Evolutionary conservation across 169 alveolate genomes (phyloP).

Genomic region (Besnoitia besnoiti): DNA sequence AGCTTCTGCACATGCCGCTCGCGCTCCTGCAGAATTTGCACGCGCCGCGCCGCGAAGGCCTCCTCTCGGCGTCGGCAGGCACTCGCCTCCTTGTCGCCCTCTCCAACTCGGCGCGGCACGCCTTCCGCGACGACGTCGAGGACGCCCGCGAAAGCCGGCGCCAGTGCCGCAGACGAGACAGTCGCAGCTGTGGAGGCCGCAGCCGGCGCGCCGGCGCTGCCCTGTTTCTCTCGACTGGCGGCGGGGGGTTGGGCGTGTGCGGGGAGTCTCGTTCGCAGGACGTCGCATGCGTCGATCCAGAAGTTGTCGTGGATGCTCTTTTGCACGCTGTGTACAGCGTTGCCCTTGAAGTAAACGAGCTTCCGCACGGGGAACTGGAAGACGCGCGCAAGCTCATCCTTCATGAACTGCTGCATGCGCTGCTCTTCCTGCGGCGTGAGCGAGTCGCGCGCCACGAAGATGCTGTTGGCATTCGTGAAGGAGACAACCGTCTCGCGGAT

Average conservation of each 20-base stretch:
- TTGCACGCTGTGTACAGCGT: background rate
- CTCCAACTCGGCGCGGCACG: background rate
- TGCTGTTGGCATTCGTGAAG: constrained; percentile 3
- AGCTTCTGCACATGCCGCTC: background rate
- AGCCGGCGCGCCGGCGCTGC: too few relatives aligned
- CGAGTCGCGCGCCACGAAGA: background rate
- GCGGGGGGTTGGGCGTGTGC: background rate
- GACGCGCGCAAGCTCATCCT: background rate
- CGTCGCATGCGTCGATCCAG: constrained; percentile 14
- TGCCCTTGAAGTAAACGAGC: background rate
- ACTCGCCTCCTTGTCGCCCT: background rate
- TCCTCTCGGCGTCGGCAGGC: background rate
- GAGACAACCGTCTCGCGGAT: background rate
- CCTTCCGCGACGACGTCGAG: background rate
- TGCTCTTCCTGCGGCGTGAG: constrained; percentile 1
- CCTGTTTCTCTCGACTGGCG: too few relatives aligned
- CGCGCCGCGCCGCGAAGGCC: background rate
- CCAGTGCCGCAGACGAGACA: too few relatives aligned
- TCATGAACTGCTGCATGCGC: constrained; percentile 30
- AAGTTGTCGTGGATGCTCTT: background rate
- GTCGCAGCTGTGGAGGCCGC: too few relatives aligned
- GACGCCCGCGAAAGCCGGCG: background rate
- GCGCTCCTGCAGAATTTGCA: background rate
- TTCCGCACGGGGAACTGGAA: background rate
- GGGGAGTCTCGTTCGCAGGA: background rate